Evolutionary conservation across 352 stramenopile species (phyloP), one percentile per base, ranked within the genome.

Genomic region (Globisporangium heterothallicum): DNA sequence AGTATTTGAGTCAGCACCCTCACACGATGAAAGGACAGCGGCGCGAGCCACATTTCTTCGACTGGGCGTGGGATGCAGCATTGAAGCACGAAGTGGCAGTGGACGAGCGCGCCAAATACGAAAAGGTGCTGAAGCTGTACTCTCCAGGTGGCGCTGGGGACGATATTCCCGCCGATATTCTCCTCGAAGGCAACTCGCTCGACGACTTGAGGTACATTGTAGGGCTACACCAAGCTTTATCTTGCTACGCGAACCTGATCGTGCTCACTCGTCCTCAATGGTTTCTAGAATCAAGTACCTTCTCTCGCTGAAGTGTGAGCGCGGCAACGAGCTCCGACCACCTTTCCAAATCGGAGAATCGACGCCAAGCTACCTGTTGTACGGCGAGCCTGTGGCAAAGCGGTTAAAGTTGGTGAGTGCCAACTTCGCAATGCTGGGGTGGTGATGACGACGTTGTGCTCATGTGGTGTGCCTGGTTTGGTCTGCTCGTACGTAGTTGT

Each of bases 301-400:
- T 50, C 48, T 64, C 18, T 75, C 70, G 40, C 30, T 84, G 30
- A 66, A 84, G 59, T 74, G 57, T 35, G 59, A 66, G 14, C 38
- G 61, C 16, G 59, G 53, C 21, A 12, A 21, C 0, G 56, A 60
- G 45, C 47, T 81, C 8, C 38, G 81, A 48, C 69, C 88, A 13
- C 82, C 72, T 8, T 76, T 94, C 52, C 64, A 95, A 25, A 97
- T 95, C 16, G 91, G 80, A 22, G 84, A 95, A 58, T 88, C 78
- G 7, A 95, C 84, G 8, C 84, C 84, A 7, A 92, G 78, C 42
- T 95, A 95, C 56, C 49, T 95, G 7, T 51, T 95, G 3, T 84
- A 86, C 49, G 77, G 77, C 24, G 62, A 71, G 42, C 47, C 56
- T 6, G 61, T 87, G 24, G 77, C 75, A 0, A 49, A 56, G 29